Percentiles rank a stretch among this genome's conserved stretches.
Evolutionary conservation across 352 stramenopile species (phyloP).

Genomic region (Blastocystis sp.): DNA sequence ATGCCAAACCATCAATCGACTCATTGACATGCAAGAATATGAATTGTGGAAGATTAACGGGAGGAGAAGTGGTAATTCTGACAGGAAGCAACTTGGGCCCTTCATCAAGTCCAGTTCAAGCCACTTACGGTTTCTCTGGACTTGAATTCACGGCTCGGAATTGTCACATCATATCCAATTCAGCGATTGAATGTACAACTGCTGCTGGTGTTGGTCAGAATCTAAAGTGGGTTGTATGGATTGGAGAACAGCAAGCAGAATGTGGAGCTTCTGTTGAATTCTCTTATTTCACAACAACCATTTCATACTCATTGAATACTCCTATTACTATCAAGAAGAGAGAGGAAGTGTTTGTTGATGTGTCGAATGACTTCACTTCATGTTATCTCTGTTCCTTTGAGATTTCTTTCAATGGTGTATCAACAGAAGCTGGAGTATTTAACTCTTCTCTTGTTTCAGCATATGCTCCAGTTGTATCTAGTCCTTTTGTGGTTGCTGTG

Average conservation of each 20-base stretch:
- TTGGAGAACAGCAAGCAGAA: not conserved
- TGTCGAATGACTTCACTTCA: constrained; percentile 21
- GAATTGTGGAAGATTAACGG: not conserved
- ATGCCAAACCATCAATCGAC: not conserved
- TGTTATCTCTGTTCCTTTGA: not conserved
- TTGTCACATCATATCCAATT: not conserved
- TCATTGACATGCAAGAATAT: not conserved
- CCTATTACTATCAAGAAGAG: not conserved
- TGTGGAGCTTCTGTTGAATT: not conserved
- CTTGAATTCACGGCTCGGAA: not conserved
- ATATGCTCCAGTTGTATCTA: not conserved
- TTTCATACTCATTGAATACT: not conserved
- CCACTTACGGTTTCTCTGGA: constrained; percentile 26
- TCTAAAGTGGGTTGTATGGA: not conserved
- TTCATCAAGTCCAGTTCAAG: not conserved
- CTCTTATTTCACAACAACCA: not conserved
- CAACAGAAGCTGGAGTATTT: not conserved
- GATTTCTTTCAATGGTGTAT: not conserved
- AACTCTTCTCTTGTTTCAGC: not conserved
- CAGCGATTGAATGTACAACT: not conserved
- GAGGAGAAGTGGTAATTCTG: not conserved
- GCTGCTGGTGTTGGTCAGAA: not conserved
- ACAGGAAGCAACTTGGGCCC: not conserved
- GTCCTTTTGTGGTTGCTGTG: not conserved
- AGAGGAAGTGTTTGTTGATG: not conserved